These are phyloP conservation scores for Cryptomeria japonica DNA, from an alignment of 75 land plant species.

Conservation along the genomic window DNA sequence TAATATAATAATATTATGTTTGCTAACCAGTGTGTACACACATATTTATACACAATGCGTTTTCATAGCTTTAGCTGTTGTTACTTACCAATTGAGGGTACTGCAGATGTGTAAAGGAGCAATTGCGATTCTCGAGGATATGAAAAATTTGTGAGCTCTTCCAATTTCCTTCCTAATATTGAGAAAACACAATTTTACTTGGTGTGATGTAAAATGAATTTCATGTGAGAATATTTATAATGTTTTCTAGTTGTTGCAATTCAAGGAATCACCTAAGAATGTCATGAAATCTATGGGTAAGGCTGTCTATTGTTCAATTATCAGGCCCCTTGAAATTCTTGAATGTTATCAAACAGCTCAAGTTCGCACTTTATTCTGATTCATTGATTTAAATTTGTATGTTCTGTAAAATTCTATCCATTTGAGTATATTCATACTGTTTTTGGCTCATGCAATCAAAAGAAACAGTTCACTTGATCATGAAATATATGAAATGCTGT, in stretches of 20 bases:
- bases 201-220: neutral
- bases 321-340: neutral
- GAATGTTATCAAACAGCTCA: neutral
- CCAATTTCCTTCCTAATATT: neutral
- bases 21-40: too few species aligned
- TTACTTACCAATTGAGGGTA: neutral
- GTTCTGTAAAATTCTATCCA: neutral
- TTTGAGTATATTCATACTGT: too few species aligned
- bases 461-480: too few species aligned
- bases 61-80: neutral
- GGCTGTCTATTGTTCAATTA: neutral
- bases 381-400: neutral
- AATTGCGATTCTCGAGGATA: slow-evolving; percentile 81
- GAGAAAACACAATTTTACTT: neutral
- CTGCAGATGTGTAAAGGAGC: slow-evolving; percentile 91
- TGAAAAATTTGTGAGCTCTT: slow-evolving; percentile 59
- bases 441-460: too few species aligned
- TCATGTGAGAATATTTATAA: neutral
- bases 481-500: too few species aligned
- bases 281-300: neutral
- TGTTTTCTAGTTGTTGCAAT: neutral
- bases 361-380: neutral
- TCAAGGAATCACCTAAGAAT: neutral
- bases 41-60: too few species aligned
- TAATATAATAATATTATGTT: too few species aligned